Percentiles rank a stretch among this genome's conserved stretches.
Conservation (phyloP, 495 filamentous ascomycete species). For the Penicillium paradoxum region DNA sequence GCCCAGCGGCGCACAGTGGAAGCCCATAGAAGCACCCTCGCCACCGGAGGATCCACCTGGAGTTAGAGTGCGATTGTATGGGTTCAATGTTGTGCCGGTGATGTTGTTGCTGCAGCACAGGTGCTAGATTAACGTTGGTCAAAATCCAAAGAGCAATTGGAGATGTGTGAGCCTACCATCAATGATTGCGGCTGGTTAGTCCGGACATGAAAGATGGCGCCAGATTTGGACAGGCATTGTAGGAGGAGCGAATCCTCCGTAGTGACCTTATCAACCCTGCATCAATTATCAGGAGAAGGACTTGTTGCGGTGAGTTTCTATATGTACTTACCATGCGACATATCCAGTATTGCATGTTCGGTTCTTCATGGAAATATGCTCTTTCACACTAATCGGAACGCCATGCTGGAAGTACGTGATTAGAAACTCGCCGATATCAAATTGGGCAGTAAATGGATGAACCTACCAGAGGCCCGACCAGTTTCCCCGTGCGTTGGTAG, state of each 20-base stretch:
- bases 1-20: conserved; percentile 58
- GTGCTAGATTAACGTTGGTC: conserved; percentile 24
- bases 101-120: conserved; percentile 55
- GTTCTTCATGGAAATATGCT: conserved; percentile 56
- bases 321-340: conserved; percentile 28
- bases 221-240: conserved; percentile 31
- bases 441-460: too few species aligned
- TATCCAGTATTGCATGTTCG: conserved; percentile 40
- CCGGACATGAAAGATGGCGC: conserved; percentile 60
- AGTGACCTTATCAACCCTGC: conserved; percentile 32
- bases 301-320: not conserved
- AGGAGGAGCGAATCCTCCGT: conserved; percentile 35
- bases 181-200: conserved; percentile 56
- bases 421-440: not conserved
- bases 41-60: conserved; percentile 63
- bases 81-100: conserved; percentile 61
- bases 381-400: conserved; percentile 62
- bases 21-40: conserved; percentile 60
- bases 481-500: conserved; percentile 30
- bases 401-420: conserved; percentile 52
- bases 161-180: conserved; percentile 26
- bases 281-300: not conserved
- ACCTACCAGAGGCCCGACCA: conserved; percentile 37
- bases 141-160: not conserved
- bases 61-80: conserved; percentile 50